phyloP scores from a whole-genome alignment of 345 rosid species.

The Lagerstroemia speciosa region DNA sequence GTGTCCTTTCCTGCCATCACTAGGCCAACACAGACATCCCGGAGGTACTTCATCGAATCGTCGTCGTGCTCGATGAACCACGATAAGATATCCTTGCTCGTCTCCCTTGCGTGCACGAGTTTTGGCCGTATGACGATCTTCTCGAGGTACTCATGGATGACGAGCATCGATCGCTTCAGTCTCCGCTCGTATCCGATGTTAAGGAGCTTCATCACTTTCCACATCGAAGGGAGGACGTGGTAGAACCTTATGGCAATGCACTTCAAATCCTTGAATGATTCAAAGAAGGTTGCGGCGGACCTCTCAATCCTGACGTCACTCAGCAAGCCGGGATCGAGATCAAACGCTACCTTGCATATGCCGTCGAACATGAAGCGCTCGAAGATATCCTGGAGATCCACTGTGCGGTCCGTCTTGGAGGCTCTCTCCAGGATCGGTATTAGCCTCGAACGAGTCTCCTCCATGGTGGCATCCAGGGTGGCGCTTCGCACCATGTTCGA shows the following conservation, averaged over 20 bases:
- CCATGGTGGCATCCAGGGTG: conserved; percentile 2
- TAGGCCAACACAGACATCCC: not conserved
- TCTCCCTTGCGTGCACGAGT: not conserved
- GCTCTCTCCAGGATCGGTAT: conserved; percentile 14
- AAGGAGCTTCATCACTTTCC: not conserved
- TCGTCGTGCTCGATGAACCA: not conserved
- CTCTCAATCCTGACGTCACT: not conserved
- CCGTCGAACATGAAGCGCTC: conserved; percentile 21
- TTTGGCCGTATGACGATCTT: conserved; percentile 1
- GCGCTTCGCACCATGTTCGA: conserved; percentile 16
- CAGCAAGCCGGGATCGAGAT: not conserved
- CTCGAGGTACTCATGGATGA: not conserved
- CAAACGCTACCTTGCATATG: conserved; percentile 16
- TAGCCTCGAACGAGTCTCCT: conserved; percentile 10
- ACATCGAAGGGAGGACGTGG: not conserved
- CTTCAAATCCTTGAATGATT: not conserved
- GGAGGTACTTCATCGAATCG: not conserved
- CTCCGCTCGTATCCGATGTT: conserved; percentile 26
- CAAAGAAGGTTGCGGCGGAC: not conserved
- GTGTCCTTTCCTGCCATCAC: too few species aligned
- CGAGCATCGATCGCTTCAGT: not conserved
- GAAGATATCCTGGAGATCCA: conserved; percentile 18
- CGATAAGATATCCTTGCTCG: not conserved
- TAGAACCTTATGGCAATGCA: not conserved
- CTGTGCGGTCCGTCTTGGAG: not conserved